phyloP scores from a whole-genome alignment of 106 monocot species.

The Platanthera guangdongensis region DNA sequence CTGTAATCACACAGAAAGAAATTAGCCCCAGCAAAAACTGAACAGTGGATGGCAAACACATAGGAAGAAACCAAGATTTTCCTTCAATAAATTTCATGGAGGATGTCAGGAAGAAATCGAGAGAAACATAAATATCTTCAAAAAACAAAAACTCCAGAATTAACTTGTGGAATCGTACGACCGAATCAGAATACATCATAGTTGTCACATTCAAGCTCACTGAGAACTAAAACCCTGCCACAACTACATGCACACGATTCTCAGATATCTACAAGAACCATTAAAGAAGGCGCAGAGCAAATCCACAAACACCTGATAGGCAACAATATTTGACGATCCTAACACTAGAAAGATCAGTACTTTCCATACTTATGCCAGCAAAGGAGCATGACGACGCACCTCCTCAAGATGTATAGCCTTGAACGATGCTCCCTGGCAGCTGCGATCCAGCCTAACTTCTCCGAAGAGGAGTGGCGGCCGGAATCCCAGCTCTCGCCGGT shows the following conservation, averaged over 20 bases:
- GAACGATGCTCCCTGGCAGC: slow-evolving; percentile 28
- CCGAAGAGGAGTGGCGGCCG: not conserved
- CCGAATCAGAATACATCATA: not conserved
- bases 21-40: too few species aligned
- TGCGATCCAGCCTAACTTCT: slow-evolving; percentile 22
- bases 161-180: not conserved
- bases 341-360: not conserved
- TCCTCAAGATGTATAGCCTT: slow-evolving; percentile 32
- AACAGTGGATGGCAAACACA: not conserved
- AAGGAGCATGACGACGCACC: slow-evolving; percentile 29
- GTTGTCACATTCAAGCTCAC: not conserved
- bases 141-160: not conserved
- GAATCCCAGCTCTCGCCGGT: not conserved
- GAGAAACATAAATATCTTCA: not conserved
- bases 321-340: not conserved
- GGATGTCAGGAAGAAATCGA: too few species aligned
- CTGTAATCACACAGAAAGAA: not conserved
- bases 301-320: slow-evolving; percentile 7
- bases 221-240: not conserved
- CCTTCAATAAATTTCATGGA: too few species aligned
- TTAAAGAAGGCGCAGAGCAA: not conserved
- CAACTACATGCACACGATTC: slow-evolving; percentile 1
- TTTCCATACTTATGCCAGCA: slow-evolving; percentile 22
- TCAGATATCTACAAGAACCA: not conserved
- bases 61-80: not conserved